Percentiles rank a stretch among this genome's conserved stretches.
These are phyloP conservation scores for Kazachstania taianensis DNA, from an alignment of 805 yeast species.

Conservation along the genomic window DNA sequence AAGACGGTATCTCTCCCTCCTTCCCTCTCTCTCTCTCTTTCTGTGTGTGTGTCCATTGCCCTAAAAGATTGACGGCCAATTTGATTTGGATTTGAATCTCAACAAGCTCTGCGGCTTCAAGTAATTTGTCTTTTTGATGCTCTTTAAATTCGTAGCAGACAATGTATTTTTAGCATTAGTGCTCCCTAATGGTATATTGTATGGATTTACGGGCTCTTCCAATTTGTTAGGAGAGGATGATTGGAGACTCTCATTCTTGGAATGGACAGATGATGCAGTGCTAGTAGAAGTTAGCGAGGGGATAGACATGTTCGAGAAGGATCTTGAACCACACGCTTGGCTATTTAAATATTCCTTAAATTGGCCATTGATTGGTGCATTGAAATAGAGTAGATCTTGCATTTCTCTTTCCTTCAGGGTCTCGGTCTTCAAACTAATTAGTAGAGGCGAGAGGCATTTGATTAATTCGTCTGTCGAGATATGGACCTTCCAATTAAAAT, in stretches of 20 bases:
- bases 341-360: neutral
- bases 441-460: slow-evolving; percentile 61
- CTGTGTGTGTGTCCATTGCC: neutral
- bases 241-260: slow-evolving; percentile 4
- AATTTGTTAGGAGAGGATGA: slow-evolving; percentile 2
- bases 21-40: neutral
- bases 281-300: slow-evolving; percentile 36
- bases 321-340: slow-evolving; percentile 18
- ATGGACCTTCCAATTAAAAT: slow-evolving; percentile 77
- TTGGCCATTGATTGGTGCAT: slow-evolving; percentile 9
- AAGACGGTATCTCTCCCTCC: too few relatives aligned
- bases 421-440: slow-evolving; percentile 42
- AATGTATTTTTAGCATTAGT: too few relatives aligned
- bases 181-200: slow-evolving; percentile 5
- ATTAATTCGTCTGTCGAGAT: slow-evolving; percentile 63
- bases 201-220: slow-evolving; percentile 3
- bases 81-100: neutral
- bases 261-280: slow-evolving; percentile 21
- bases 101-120: neutral
- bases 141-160: neutral
- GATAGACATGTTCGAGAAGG: slow-evolving; percentile 28
- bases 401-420: slow-evolving; percentile 16
- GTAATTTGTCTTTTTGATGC: slow-evolving; percentile 1
- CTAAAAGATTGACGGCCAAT: neutral
- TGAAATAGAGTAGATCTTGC: slow-evolving; percentile 28